Evolutionary conservation across 2,329 filamentous ascomycete species (phyloP), one percentile per base, ranked within the genome.

Genomic region (Colletotrichum sp.): DNA sequence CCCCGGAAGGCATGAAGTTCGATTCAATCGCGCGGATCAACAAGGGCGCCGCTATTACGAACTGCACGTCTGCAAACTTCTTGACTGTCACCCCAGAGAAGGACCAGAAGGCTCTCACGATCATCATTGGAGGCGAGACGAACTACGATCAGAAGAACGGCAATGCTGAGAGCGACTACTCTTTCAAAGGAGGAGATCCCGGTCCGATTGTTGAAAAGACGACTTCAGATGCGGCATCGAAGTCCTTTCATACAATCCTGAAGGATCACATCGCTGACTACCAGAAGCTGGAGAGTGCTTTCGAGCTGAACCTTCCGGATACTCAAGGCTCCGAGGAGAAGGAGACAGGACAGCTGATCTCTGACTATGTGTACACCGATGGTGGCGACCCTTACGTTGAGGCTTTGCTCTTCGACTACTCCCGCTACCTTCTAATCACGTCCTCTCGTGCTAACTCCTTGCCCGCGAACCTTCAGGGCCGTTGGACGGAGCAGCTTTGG

Each of bases 381-480:
- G 58, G 78, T 1, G 85, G 87, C 3, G 87, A 91, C 69, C 89
- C 90, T 0, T 91, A 86, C 48, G 80, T 92, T 3, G 89, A 91
- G 66, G 84, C 82, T 4, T 81, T 91, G 1, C 84, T 90, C 5
- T 91, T 91, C 76, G 87, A 90, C 76, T 90, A 88, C 64, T 86
- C 86, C 6, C 86, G 88, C 8, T 87, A 92, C 69, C 83, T 92
- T 1, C 85, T 92, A 71, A 90, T 92, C 64, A 86, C 87, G 0
- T 90, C 89, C 0, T 90, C 88, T 4, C 85, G 90, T 4, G 80
- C 83, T 1, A 87, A 87, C 43, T 86, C 86, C 1, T 83, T 92
- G 0, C 90, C 90, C 0, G 84, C 90, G 0, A 92, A 92, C 71
- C 84, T 92, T 0, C 89, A 90, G 78, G 90, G 90, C 0, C 84